Base-by-base conservation (phyloP, 768 basidiomycete species). In the Serendipita sp. region DNA sequence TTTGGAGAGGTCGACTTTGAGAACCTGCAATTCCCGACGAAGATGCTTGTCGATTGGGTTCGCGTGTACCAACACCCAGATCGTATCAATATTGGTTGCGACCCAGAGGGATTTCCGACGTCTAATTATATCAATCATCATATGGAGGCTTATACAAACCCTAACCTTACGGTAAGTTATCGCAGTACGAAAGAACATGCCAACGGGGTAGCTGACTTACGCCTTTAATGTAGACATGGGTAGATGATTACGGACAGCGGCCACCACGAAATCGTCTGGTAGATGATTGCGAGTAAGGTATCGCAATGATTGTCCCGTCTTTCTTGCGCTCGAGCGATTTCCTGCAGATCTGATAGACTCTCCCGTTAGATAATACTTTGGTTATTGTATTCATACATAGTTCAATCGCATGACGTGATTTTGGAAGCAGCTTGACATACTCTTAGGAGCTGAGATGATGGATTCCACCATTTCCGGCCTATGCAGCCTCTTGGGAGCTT, bases 51-150 rank as follows among this genome's bases (percentile, higher is more conserved):
- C 43, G 90, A 96, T 70, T 96, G 86, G 75, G 82, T 97, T 62
- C 82, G 94, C 24, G 88, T 98, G 5, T 98, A 96, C 72, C 94
- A 96, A 70, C 82, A 82, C 2, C 75, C 78, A 68, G 72, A 81
- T 65, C 70, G 78, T 31, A 77, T 82, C 63, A 94, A 92, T 70
- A 78, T 90, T 60, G 92, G 93, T 16, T 97, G 93, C 70, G 84
- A 88, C 70, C 93, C 93, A 13, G 69, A 73, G 48, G 79, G 81
- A 45, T 86, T 80, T 71, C 93, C 95, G 0, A 97, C 95, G 0
- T 73, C 79, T 58, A 77, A 78, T 13, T 97, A 97, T 71, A 97
- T 95, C 71, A 74, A 85, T 51, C 72, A 81, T 81, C 86, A 71
- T 70, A 69, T 80, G 28, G 82, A 83, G 60, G 87, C 88, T n/a